Conservation (phyloP, 768 basidiomycete species). For the Suillus subaureus region DNA sequence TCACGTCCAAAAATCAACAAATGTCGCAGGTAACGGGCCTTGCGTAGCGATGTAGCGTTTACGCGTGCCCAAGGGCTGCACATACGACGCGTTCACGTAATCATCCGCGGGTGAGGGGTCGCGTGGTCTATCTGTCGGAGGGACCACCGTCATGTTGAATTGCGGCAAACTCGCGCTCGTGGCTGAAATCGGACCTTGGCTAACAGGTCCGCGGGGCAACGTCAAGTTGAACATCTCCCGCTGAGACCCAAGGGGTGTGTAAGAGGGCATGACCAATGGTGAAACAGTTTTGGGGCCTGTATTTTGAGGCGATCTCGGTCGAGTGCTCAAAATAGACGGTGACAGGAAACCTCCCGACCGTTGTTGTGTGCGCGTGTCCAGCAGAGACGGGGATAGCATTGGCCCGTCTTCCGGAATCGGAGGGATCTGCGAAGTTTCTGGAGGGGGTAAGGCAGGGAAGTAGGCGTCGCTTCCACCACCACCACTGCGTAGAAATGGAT, state of each 20-base stretch:
- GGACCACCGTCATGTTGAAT: constrained; percentile 1
- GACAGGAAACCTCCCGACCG: constrained; percentile 1
- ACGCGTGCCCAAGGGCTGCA: constrained; percentile 82
- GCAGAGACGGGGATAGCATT: neutral
- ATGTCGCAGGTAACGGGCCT: constrained; percentile 89
- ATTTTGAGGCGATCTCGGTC: neutral
- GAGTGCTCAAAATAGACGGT: neutral
- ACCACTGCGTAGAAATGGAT: neutral
- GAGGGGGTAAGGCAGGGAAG: neutral
- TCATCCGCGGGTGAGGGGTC: constrained; percentile 62
- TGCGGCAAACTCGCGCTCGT: neutral
- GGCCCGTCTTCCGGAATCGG: neutral
- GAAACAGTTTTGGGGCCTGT: neutral
- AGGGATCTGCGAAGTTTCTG: neutral
- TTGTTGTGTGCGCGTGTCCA: neutral
- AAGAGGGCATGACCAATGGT: neutral
- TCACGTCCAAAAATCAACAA: constrained; percentile 92
- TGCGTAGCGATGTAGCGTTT: constrained; percentile 95
- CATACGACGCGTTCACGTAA: constrained; percentile 94
- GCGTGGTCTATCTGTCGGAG: constrained; percentile 8
- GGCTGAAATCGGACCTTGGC: neutral
- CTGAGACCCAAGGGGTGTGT: neutral
- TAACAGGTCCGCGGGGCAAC: neutral
- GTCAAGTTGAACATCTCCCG: constrained; percentile 1
- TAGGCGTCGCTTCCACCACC: neutral